Percentiles rank a stretch among this genome's conserved stretches.
Evolutionary conservation across 2,329 filamentous ascomycete genomes (phyloP).

Genomic region (Tolypocladium guangdongense): DNA sequence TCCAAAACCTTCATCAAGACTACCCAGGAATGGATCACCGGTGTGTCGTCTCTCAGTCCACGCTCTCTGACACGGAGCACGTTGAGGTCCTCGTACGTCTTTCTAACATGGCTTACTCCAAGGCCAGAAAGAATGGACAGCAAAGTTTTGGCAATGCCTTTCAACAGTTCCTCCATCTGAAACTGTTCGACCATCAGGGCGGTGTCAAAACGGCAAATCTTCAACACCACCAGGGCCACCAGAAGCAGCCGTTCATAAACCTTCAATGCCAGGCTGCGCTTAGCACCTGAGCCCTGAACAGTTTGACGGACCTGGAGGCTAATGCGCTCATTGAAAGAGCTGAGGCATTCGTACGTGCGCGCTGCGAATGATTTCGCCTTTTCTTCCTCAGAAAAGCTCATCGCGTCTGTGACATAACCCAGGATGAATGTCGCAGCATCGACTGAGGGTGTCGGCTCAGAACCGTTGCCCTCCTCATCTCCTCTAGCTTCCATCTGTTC

Average conservation of each 20-base stretch:
- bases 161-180: slow-evolving; percentile 38
- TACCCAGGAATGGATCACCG: slow-evolving; percentile 44
- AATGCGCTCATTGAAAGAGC: slow-evolving; percentile 26
- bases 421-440: slow-evolving; percentile 34
- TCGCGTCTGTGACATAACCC: slow-evolving; percentile 31
- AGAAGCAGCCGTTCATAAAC: slow-evolving; percentile 20
- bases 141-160: slow-evolving; percentile 25
- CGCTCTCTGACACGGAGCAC: slow-evolving; percentile 32
- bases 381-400: slow-evolving; percentile 26
- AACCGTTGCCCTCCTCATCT: background rate
- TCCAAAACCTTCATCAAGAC: slow-evolving; percentile 43
- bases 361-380: slow-evolving; percentile 29
- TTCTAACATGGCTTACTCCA: slow-evolving; percentile 32
- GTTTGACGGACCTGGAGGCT: slow-evolving; percentile 5
- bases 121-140: slow-evolving; percentile 28
- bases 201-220: slow-evolving; percentile 28
- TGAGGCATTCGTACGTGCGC: slow-evolving; percentile 31
- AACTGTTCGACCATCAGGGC: slow-evolving; percentile 24
- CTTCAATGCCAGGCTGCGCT: slow-evolving; percentile 8
- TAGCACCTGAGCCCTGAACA: background rate
- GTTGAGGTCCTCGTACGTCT: slow-evolving; percentile 37
- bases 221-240: slow-evolving; percentile 25
- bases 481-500: slow-evolving; percentile 28
- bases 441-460: slow-evolving; percentile 8
- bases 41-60: slow-evolving; percentile 38